These are phyloP conservation scores for Magnusiomyces sp. DNA, from an alignment of 1,139 yeast species.

Conservation along the genomic window DNA sequence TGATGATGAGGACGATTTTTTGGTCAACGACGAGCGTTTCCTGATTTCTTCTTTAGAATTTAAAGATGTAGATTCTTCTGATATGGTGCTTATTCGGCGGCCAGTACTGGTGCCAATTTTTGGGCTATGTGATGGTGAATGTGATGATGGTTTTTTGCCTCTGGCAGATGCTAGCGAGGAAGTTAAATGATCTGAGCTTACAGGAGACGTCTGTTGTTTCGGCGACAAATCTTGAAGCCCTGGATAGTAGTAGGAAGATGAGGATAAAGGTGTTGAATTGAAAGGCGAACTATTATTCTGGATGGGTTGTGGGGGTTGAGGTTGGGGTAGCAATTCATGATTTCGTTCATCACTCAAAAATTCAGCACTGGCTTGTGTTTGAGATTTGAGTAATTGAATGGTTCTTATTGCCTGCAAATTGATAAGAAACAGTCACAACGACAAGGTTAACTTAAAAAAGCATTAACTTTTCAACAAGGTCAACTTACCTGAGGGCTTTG, in stretches of 20 bases:
- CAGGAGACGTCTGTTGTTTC: constrained; percentile 7
- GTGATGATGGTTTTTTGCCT: constrained; percentile 18
- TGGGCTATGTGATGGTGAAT: not conserved
- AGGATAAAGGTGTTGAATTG: constrained; percentile 5
- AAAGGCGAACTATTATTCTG: not conserved
- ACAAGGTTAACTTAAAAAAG: not conserved
- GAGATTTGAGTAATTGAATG: constrained; percentile 10
- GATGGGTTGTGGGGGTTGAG: not conserved
- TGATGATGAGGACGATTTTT: not conserved
- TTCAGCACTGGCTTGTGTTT: constrained; percentile 10
- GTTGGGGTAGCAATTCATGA: constrained; percentile 8
- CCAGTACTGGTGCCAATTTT: not conserved
- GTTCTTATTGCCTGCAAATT: constrained; percentile 13
- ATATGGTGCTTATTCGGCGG: constrained; percentile 7
- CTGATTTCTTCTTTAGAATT: no score
- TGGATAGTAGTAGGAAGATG: constrained; percentile 4
- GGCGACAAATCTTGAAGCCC: not conserved
- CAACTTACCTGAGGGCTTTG: constrained; percentile 12
- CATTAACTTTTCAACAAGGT: no score
- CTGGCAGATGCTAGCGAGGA: constrained; percentile 27
- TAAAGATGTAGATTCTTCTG: not conserved
- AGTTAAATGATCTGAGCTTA: constrained; percentile 19
- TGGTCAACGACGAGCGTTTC: no score
- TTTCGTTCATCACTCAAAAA: constrained; percentile 12
- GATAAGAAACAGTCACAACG: not conserved